Conservation (phyloP, 208 protist species). For the Crithidia brevicula region DNA sequence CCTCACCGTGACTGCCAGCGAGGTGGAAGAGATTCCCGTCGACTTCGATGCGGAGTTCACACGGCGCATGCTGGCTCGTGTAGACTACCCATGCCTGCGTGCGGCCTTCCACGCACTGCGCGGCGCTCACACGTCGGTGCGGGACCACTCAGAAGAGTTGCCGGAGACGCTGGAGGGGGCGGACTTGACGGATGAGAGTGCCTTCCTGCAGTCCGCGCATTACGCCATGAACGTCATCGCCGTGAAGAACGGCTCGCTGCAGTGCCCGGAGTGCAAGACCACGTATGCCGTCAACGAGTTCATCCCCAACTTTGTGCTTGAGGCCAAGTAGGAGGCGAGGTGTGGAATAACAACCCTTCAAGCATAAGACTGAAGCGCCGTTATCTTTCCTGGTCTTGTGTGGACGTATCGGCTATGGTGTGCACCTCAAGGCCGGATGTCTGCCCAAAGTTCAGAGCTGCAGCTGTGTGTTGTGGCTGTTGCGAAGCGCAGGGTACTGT, state of each 20-base stretch:
- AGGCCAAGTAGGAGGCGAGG: slow-evolving; percentile 18
- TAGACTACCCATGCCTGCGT: slow-evolving; percentile 78
- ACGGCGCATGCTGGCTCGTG: slow-evolving; percentile 81
- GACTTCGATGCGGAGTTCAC: slow-evolving; percentile 83
- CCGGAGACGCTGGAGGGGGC: slow-evolving; percentile 66
- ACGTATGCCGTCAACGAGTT: slow-evolving; percentile 77
- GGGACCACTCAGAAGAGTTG: slow-evolving; percentile 24
- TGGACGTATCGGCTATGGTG: too few species aligned
- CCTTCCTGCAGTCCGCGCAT: slow-evolving; percentile 58
- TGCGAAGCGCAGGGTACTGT: too few species aligned
- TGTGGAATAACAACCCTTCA: too few species aligned
- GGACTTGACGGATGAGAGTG: slow-evolving; percentile 61
- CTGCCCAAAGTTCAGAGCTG: too few species aligned
- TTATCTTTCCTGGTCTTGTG: too few species aligned
- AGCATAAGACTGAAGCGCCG: too few species aligned
- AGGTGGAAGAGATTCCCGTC: slow-evolving; percentile 56
- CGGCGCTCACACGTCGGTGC: slow-evolving; percentile 31
- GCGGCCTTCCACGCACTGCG: slow-evolving; percentile 55
- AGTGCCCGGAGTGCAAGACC: slow-evolving; percentile 68
- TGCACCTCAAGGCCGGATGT: too few species aligned
- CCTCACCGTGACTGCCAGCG: slow-evolving; percentile 48
- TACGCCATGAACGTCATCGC: slow-evolving; percentile 74
- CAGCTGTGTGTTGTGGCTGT: too few species aligned
- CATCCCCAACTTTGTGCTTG: slow-evolving; percentile 89
- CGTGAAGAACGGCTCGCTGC: slow-evolving; percentile 70